A percentile compares a stretch with the other conserved stretches of the same genome.
phyloP scores from a whole-genome alignment of 208 protist genomes.

The Leishmania tarentolae region DNA sequence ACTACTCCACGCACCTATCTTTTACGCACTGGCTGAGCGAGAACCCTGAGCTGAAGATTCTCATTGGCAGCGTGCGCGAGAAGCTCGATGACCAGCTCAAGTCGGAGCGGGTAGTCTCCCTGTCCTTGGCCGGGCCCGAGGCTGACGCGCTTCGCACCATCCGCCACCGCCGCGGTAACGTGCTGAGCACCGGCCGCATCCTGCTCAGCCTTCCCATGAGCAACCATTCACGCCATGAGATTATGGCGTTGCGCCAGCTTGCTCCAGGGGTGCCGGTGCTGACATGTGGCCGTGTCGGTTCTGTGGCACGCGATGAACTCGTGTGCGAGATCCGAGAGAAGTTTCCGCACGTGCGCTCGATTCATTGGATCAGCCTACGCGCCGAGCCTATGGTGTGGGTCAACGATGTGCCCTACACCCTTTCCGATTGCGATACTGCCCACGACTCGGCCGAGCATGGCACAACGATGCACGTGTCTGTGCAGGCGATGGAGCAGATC shows the following conservation, averaged over 20 bases:
- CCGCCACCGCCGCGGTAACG: constrained; percentile 71
- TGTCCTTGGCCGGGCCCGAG: constrained; percentile 37
- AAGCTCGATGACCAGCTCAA: constrained; percentile 78
- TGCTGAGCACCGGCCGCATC: constrained; percentile 80
- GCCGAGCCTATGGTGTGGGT: constrained; percentile 88
- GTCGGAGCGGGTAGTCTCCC: constrained; percentile 65
- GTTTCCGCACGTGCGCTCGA: constrained; percentile 56
- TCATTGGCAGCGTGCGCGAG: constrained; percentile 73
- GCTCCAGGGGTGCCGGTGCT: constrained; percentile 82
- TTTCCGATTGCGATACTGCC: constrained; percentile 67
- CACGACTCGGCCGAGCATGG: constrained; percentile 31
- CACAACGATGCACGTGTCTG: constrained; percentile 87
- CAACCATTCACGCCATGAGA: constrained; percentile 7
- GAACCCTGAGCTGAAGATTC: constrained; percentile 67
- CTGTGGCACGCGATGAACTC: constrained; percentile 42
- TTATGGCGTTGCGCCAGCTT: constrained; percentile 73
- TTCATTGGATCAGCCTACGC: constrained; percentile 85
- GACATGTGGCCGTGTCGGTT: constrained; percentile 69
- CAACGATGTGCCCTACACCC: constrained; percentile 81
- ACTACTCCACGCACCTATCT: constrained; percentile 45
- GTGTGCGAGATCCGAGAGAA: constrained; percentile 49
- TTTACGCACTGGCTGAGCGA: constrained; percentile 76
- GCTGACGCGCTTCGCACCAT: constrained; percentile 56
- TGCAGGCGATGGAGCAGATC: constrained; percentile 83
- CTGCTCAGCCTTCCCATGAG: constrained; percentile 72